These are phyloP conservation scores for Phoma herbarum DNA, from an alignment of 2,329 filamentous ascomycete genomes.

Conservation along the genomic window DNA sequence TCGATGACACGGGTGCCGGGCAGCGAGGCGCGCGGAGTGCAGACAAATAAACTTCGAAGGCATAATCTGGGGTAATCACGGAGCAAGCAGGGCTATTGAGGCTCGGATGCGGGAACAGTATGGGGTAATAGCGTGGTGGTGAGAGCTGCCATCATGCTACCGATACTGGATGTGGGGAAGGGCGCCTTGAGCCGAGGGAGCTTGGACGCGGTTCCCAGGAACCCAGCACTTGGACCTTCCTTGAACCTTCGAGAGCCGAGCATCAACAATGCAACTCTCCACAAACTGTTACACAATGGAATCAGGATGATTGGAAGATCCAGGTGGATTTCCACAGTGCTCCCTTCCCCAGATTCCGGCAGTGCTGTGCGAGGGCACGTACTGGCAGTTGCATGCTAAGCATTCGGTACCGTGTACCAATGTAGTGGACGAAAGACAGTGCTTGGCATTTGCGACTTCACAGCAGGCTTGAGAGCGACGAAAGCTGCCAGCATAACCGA, in stretches of 20 bases:
- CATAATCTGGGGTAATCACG: slow-evolving; percentile 33
- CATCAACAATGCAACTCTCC: slow-evolving; percentile 13
- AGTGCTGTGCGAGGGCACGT: slow-evolving; percentile 19
- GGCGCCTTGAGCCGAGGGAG: slow-evolving; percentile 19
- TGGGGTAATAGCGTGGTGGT: slow-evolving; percentile 21
- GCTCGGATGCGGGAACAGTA: slow-evolving; percentile 9
- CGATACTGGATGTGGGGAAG: slow-evolving; percentile 18
- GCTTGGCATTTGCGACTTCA: slow-evolving; percentile 15
- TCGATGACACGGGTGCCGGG: slow-evolving; percentile 42
- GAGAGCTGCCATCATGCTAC: slow-evolving; percentile 14
- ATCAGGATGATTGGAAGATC: slow-evolving; percentile 20
- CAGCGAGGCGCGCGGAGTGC: slow-evolving; percentile 47
- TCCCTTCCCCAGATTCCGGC: slow-evolving; percentile 23
- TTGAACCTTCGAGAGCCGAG: slow-evolving; percentile 21
- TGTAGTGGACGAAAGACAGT: slow-evolving; percentile 11
- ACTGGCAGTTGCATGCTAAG: slow-evolving; percentile 19
- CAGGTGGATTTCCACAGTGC: slow-evolving; percentile 7
- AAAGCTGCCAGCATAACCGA: neutral
- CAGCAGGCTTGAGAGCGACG: neutral
- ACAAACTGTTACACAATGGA: slow-evolving; percentile 22
- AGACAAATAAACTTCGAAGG: slow-evolving; percentile 43
- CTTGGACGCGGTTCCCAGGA: slow-evolving; percentile 13
- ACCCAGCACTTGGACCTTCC: slow-evolving; percentile 2
- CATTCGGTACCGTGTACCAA: slow-evolving; percentile 23
- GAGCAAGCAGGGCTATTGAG: slow-evolving; percentile 11